Conservation (phyloP, 306 rosid genomes). For the Glycine latifolia region DNA sequence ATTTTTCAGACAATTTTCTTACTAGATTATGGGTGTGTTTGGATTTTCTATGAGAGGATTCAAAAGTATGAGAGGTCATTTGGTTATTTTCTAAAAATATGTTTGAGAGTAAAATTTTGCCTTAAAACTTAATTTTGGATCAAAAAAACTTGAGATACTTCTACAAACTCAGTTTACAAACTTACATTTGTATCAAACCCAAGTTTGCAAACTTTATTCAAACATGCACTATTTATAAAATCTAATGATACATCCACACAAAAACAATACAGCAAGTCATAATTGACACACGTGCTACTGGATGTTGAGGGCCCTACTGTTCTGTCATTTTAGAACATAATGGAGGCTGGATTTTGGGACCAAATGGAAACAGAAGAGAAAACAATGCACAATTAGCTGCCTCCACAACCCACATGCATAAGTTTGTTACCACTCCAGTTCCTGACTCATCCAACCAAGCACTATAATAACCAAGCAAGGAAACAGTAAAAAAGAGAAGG, state of each 20-base stretch:
- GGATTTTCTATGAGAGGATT: no score
- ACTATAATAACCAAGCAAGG: constrained; percentile 11
- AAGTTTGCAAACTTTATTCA: no score
- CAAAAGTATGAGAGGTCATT: no score
- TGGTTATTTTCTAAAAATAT: no score
- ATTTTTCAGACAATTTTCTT: not conserved
- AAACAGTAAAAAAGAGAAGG: not conserved
- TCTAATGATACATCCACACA: not conserved
- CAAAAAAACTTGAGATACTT: no score
- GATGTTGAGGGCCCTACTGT: constrained; percentile 22
- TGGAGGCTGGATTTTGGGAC: constrained; percentile 42
- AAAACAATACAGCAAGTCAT: not conserved
- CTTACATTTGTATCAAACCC: no score
- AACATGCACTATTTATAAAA: not conserved
- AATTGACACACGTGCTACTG: constrained; percentile 3
- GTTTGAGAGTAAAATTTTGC: no score
- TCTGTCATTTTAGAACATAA: constrained; percentile 42
- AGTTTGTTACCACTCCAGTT: constrained; percentile 55
- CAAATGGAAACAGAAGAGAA: constrained; percentile 43
- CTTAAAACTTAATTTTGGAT: no score
- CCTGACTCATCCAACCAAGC: constrained; percentile 42
- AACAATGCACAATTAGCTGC: constrained; percentile 50
- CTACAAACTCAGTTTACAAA: no score
- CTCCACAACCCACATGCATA: constrained; percentile 56
- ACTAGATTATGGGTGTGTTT: not conserved